Base-by-base conservation (phyloP, 768 basidiomycete genomes). In the Aureoboletus auriporus region DNA sequence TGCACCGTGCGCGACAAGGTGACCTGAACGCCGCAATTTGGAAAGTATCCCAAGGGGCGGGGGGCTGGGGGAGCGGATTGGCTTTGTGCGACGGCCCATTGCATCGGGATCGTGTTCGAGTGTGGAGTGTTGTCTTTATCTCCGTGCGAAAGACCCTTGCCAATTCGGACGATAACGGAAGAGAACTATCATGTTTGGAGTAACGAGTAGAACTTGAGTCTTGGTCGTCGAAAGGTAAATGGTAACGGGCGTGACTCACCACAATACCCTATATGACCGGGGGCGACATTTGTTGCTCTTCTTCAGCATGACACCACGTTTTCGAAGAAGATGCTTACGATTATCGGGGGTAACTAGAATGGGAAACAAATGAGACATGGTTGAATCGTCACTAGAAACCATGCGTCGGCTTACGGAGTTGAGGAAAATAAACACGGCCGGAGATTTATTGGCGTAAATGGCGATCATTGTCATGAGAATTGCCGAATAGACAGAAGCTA, bases 131-230 rank as follows among this genome's bases (percentile, higher is more conserved):
- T 35, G 27, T 34, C 28, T 10, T 36, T n/a, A 34, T 52, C 59
- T 14, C 55, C 59, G n/a, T 57, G 52, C 29, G 52, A 58, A 28
- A 61, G 34, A 27, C 59, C 59, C 7, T 54, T 27, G 28, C 56
- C 59, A n/a, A 62, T 53, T 27, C 60, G 63, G 28, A 62, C 54
- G 41, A 64, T 62, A 7, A 64, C 58, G 34, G 53, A 57, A 35
- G 63, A 62, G 43, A 62, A 64, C 46, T 47, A 40, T 8, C 9
- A 12, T 12, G 30, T 31, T 31, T 31, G 5, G 8, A 31, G 8
- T 31, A 12, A 31, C 12, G 30, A 2, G 30, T 31, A 12, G 30
- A 31, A 31, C 30, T 2, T 23, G 20, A 23, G 20, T 23, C 20
- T 23, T 23, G 30, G 5, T 5, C 30, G 5, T 9, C 12, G 30